Conservation (phyloP, 495 filamentous ascomycete species). For the Aspergillus leporis region DNA sequence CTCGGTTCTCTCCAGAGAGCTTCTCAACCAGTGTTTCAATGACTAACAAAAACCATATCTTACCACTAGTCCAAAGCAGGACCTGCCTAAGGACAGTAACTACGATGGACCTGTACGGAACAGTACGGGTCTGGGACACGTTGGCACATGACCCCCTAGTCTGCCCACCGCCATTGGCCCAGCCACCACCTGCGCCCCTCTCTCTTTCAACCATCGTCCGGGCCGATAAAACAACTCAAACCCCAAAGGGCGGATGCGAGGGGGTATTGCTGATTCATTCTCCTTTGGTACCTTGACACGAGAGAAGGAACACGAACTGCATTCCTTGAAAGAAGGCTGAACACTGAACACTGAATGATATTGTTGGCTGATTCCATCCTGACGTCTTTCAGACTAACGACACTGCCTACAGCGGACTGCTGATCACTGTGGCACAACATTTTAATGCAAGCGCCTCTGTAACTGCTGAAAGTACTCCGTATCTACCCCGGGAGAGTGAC, state of each 20-base stretch:
- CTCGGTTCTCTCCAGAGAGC: not conserved
- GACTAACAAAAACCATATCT: not conserved
- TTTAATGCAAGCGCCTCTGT: constrained; percentile 21
- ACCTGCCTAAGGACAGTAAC: constrained; percentile 15
- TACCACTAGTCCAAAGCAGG: not conserved
- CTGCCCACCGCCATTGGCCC: constrained; percentile 26
- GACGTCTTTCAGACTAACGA: not conserved
- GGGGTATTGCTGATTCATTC: constrained; percentile 10
- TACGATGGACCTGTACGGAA: constrained; percentile 21
- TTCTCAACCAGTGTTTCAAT: not conserved
- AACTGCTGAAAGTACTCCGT: constrained; percentile 9
- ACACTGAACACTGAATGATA: not conserved
- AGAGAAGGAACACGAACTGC: constrained; percentile 2
- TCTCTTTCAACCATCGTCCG: constrained; percentile 6
- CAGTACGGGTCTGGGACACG: constrained; percentile 15
- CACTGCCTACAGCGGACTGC: constrained; percentile 4
- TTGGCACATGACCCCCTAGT: constrained; percentile 24
- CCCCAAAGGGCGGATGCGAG: constrained; percentile 13
- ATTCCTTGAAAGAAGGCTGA: not conserved
- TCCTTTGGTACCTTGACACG: constrained; percentile 6
- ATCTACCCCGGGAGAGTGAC: constrained; percentile 16
- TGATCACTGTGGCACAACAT: constrained; percentile 2
- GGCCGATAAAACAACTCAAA: constrained; percentile 13
- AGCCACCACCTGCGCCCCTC: constrained; percentile 26
- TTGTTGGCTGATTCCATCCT: not conserved